Percentiles rank a stretch among this genome's conserved stretches.
Conservation (phyloP, 306 rosid genomes). For the Alnus glutinosa region DNA sequence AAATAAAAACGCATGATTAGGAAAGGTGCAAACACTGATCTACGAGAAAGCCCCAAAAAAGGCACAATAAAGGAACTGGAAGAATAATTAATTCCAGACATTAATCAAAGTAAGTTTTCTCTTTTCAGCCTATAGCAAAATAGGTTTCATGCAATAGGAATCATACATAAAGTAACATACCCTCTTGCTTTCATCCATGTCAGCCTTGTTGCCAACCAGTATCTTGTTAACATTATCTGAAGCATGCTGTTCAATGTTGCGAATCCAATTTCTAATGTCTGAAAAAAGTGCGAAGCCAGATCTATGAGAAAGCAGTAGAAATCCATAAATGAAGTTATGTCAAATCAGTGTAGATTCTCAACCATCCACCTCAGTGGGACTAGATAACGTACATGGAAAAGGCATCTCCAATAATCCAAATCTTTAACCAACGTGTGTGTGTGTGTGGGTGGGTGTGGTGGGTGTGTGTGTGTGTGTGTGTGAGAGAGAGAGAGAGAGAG, state of each 20-base stretch:
- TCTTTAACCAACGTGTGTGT: not conserved
- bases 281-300: slow-evolving; percentile 33
- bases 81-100: not conserved
- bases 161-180: slow-evolving; percentile 44
- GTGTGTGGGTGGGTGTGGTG: not conserved
- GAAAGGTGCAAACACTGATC: not conserved
- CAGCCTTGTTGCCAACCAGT: slow-evolving; percentile 97
- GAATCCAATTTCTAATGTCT: slow-evolving; percentile 97
- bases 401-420: slow-evolving; percentile 8
- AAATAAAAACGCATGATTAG: not conserved
- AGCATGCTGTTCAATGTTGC: slow-evolving; percentile 96
- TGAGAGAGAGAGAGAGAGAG: not conserved
- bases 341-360: not conserved
- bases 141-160: not conserved
- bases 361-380: slow-evolving; percentile 6
- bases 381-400: not conserved
- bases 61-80: not conserved
- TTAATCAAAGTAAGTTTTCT: not conserved
- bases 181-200: slow-evolving; percentile 95
- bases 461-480: too few species aligned
- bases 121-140: not conserved
- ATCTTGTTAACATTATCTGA: slow-evolving; percentile 91
- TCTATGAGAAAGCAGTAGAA: slow-evolving; percentile 21
- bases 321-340: not conserved
- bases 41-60: not conserved